phyloP scores from a whole-genome alignment of 257 asterid genomes.

The Voacanga thouarsii region DNA sequence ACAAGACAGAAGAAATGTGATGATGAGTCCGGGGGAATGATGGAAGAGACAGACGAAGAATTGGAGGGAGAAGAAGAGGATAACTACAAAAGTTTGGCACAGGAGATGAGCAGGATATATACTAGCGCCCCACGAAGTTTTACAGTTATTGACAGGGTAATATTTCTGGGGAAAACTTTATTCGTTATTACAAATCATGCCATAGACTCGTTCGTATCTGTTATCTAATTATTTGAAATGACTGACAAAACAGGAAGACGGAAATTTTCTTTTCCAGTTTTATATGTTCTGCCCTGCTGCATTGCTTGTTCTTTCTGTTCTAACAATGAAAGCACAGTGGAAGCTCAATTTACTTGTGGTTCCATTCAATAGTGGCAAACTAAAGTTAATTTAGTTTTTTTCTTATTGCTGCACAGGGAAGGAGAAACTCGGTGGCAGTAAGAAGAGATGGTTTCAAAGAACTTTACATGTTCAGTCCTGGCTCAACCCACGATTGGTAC shows the following conservation, averaged over 20 bases:
- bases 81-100: constrained; percentile 59
- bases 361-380: not conserved
- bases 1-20: constrained; percentile 14
- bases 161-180: not conserved
- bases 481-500: constrained; percentile 62
- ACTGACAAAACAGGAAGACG: too few species aligned
- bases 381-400: not conserved
- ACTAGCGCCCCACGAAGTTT: constrained; percentile 56
- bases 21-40: constrained; percentile 8
- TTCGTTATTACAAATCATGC: too few species aligned
- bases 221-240: too few species aligned
- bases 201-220: too few species aligned
- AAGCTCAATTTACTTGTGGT: not conserved
- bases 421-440: constrained; percentile 62
- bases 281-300: too few species aligned
- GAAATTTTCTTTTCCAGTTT: too few species aligned
- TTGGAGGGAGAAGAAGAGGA: constrained; percentile 69
- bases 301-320: not conserved
- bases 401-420: constrained; percentile 44
- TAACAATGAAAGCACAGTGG: too few species aligned
- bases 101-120: constrained; percentile 60
- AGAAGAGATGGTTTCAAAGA: constrained; percentile 65
- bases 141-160: constrained; percentile 72
- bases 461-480: constrained; percentile 75
- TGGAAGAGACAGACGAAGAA: constrained; percentile 16